Evolutionary conservation across 148 eudicot species (phyloP).

Genomic region (Chenopodium quinoa): DNA sequence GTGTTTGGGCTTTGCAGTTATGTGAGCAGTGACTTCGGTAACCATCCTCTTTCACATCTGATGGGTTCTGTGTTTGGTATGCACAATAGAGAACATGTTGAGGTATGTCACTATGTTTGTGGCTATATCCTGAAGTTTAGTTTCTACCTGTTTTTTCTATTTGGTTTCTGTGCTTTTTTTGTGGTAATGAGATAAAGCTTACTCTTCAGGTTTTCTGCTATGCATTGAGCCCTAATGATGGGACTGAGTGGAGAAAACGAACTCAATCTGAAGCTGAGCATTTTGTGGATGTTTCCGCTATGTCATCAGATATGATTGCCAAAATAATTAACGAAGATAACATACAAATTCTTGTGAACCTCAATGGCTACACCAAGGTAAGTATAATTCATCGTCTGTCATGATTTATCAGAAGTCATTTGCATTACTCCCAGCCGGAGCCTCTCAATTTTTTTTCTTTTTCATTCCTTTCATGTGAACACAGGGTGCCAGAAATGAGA

Average conservation of each 20-base stretch:
- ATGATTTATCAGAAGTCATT: neutral
- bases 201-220: constrained; percentile 77
- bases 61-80: constrained; percentile 99
- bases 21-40: constrained; percentile 97
- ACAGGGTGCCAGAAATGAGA: constrained; percentile 97
- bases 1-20: constrained; percentile 47
- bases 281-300: constrained; percentile 78
- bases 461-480: neutral
- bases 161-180: neutral
- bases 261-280: constrained; percentile 88
- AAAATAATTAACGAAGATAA: constrained; percentile 79
- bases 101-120: constrained; percentile 40
- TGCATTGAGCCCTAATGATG: constrained; percentile 89
- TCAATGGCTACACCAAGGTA: constrained; percentile 97
- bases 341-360: constrained; percentile 87
- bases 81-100: constrained; percentile 80
- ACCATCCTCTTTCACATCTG: constrained; percentile 92
- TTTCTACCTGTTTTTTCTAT: neutral
- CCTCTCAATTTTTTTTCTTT: neutral
- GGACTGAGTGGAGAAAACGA: constrained; percentile 86
- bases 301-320: constrained; percentile 84
- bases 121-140: neutral
- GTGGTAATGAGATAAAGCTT: neutral
- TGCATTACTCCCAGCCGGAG: constrained; percentile 3
- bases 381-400: neutral